A percentile compares a stretch with the other conserved stretches of the same genome.
These are phyloP conservation scores for Trypanosoma mega DNA, from an alignment of 208 protist species.

Conservation along the genomic window DNA sequence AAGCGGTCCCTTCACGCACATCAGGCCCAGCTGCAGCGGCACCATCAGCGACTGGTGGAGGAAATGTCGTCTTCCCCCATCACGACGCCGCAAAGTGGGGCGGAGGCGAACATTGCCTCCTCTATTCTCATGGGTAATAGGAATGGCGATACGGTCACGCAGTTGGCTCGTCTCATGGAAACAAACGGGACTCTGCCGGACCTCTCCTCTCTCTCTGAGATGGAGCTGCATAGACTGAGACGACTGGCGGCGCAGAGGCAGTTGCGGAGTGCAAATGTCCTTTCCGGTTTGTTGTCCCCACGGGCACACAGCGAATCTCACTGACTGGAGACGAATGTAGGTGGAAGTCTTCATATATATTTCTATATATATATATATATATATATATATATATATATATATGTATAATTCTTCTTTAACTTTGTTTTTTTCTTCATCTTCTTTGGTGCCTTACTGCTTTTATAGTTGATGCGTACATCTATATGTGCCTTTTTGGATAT, in stretches of 20 bases:
- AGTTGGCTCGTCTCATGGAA: constrained; percentile 17
- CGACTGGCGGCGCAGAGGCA: not conserved
- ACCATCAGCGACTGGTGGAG: constrained; percentile 10
- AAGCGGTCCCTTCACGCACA: not conserved
- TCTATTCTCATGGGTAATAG: no score
- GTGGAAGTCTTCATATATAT: not conserved
- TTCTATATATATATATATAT: not conserved
- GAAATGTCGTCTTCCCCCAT: not conserved
- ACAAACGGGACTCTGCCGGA: constrained; percentile 9
- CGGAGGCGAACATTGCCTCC: not conserved
- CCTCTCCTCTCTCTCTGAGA: constrained; percentile 14
- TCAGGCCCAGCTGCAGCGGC: not conserved
- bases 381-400: constrained; percentile 12
- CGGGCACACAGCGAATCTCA: not conserved
- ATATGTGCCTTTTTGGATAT: constrained; percentile 8
- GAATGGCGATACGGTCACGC: constrained; percentile 7
- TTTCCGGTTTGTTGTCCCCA: constrained; percentile 1
- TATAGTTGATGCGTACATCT: no score
- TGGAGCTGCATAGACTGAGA: constrained; percentile 5
- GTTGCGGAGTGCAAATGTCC: not conserved
- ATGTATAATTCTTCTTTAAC: not conserved
- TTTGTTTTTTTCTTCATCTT: constrained; percentile 15
- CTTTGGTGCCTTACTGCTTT: no score
- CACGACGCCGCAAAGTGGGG: not conserved
- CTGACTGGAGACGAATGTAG: no score